Evolutionary conservation across 352 stramenopile genomes (phyloP).

Genomic region (Globisporangium abappressorium): DNA sequence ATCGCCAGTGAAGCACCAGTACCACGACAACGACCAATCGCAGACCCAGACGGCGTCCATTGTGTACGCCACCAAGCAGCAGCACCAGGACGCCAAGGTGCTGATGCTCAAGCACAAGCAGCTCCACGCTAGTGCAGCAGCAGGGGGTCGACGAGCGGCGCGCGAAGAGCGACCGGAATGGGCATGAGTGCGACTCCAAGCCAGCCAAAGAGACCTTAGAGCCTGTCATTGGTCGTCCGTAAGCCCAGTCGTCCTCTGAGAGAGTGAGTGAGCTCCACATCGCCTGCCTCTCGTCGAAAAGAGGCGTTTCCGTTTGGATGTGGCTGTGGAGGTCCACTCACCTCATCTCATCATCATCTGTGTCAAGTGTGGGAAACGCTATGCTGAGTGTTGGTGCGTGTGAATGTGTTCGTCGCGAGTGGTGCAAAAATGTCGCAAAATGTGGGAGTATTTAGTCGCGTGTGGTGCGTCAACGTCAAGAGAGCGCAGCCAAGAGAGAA

Average conservation of each 20-base stretch:
- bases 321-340: not conserved
- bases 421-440: constrained; percentile 2
- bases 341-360: not conserved
- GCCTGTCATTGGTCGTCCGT: not conserved
- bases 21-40: not conserved
- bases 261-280: not conserved
- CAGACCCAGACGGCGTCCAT: constrained; percentile 9
- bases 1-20: not conserved
- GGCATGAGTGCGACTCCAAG: constrained; percentile 9
- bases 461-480: not conserved
- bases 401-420: constrained; percentile 7
- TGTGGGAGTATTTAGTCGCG: constrained; percentile 1
- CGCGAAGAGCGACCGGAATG: constrained; percentile 13
- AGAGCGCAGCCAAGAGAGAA: not conserved
- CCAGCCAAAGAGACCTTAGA: not conserved
- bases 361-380: not conserved
- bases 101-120: constrained; percentile 8
- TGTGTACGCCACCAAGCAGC: constrained; percentile 14
- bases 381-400: constrained; percentile 6
- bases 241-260: not conserved
- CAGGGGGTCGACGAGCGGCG: not conserved
- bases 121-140: not conserved
- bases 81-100: not conserved
- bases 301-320: not conserved
- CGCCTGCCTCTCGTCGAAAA: constrained; percentile 10